Percentiles rank a stretch among this genome's conserved stretches.
Evolutionary conservation across 1,284 basidiomycete species (phyloP).

Genomic region (Kalmanozyma brasiliensis): DNA sequence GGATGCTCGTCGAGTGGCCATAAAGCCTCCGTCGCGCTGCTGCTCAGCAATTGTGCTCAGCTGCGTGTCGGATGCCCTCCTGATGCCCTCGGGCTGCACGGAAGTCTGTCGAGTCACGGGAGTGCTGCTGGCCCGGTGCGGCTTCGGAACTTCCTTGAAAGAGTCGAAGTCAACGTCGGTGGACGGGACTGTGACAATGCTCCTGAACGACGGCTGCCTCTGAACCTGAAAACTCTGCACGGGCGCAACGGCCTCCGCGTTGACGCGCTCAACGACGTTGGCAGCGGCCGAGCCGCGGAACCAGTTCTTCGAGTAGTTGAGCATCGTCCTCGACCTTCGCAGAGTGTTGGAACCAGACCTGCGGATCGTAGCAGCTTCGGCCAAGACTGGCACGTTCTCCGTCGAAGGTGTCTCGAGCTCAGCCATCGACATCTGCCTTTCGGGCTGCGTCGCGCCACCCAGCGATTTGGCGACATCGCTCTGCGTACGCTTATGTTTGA

Average conservation of each 20-base stretch:
- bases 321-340: constrained; percentile 50
- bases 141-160: constrained; percentile 8
- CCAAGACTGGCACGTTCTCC: constrained; percentile 9
- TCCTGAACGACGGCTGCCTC: constrained; percentile 10
- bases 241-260: constrained; percentile 20
- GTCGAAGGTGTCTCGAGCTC: constrained; percentile 19
- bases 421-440: constrained; percentile 23
- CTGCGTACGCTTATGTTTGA: constrained; percentile 30
- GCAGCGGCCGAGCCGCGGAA: constrained; percentile 34
- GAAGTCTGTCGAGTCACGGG: constrained; percentile 24
- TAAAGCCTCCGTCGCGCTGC: constrained; percentile 6
- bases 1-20: constrained; percentile 8
- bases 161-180: constrained; percentile 1
- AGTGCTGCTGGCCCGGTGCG: constrained; percentile 22
- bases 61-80: constrained; percentile 40
- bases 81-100: constrained; percentile 13
- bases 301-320: constrained; percentile 40
- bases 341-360: constrained; percentile 24
- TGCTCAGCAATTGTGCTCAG: constrained; percentile 27
- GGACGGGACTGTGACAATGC: constrained; percentile 1
- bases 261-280: constrained; percentile 32
- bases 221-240: not conserved
- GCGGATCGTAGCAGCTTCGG: not conserved
- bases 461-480: constrained; percentile 25
- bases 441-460: constrained; percentile 22